Conservation (phyloP, 148 eudicot genomes). For the Arbutus unedo region DNA sequence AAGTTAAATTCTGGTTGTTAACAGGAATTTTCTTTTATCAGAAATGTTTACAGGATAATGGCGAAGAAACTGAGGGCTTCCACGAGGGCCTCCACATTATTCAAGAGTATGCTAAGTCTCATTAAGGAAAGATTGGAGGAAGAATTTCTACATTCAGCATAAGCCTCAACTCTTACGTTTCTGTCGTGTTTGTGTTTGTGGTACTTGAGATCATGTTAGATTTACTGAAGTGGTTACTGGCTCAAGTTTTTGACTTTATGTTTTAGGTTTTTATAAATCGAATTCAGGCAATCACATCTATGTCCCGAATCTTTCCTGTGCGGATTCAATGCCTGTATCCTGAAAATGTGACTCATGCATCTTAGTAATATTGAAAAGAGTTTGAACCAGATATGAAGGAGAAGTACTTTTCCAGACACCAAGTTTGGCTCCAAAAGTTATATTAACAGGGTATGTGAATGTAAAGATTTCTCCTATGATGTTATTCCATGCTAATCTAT, state of each 20-base stretch:
- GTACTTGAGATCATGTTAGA: not conserved
- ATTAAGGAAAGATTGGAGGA: not conserved
- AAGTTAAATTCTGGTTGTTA: not conserved
- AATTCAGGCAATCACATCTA: too few relatives aligned
- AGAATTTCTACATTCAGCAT: not conserved
- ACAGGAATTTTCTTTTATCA: slow-evolving; percentile 7
- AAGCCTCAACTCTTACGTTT: not conserved
- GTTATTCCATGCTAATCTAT: too few relatives aligned
- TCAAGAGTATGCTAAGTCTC: slow-evolving; percentile 29
- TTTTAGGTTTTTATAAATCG: not conserved
- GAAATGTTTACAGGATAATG: slow-evolving; percentile 21
- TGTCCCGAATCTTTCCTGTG: too few relatives aligned
- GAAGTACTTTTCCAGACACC: not conserved
- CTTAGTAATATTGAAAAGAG: not conserved
- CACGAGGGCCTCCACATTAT: slow-evolving; percentile 26
- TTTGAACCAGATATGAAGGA: not conserved
- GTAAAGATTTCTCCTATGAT: too few relatives aligned
- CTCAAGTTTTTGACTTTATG: not conserved
- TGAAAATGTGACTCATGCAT: not conserved
- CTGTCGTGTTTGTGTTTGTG: not conserved
- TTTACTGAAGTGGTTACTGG: not conserved
- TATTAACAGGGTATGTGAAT: not conserved
- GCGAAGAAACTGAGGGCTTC: slow-evolving; percentile 29
- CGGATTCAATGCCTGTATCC: not conserved
- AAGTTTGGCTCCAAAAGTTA: not conserved